Percentiles rank a stretch among this genome's conserved stretches.
phyloP scores from a whole-genome alignment of 2,329 filamentous ascomycete species.

The Epicoccum sorghinum region DNA sequence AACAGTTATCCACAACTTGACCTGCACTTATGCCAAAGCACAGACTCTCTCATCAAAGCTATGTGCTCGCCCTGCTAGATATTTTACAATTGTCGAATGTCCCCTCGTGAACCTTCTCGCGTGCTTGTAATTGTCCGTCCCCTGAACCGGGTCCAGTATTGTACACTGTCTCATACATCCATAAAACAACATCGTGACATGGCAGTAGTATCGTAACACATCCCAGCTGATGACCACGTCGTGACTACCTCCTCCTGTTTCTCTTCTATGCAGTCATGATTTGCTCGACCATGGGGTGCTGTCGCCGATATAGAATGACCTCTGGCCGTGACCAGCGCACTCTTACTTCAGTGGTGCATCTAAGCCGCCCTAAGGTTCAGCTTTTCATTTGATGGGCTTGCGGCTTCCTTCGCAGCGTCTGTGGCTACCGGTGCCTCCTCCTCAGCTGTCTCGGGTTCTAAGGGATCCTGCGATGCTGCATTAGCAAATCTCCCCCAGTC shows the following conservation, averaged over 20 bases:
- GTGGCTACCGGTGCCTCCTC: conserved; percentile 7
- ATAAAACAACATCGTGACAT: conserved; percentile 4
- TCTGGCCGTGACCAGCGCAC: background rate
- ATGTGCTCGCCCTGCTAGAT: conserved; percentile 20
- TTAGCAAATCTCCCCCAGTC: conserved; percentile 8
- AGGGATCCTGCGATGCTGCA: conserved; percentile 20
- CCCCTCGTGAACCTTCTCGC: background rate
- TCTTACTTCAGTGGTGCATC: background rate
- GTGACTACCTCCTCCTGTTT: background rate
- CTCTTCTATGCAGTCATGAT: background rate
- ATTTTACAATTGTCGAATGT: conserved; percentile 10
- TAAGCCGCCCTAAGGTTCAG: conserved; percentile 21
- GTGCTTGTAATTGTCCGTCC: background rate
- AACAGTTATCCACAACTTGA: conserved; percentile 13
- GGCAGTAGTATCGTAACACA: background rate
- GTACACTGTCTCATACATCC: conserved; percentile 18
- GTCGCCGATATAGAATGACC: background rate
- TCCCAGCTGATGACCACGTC: background rate
- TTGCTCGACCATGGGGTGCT: background rate
- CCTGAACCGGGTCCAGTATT: conserved; percentile 7
- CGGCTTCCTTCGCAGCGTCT: conserved; percentile 15
- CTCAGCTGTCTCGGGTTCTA: conserved; percentile 25
- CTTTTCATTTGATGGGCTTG: conserved; percentile 20
- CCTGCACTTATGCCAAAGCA: conserved; percentile 15
- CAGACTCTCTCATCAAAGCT: conserved; percentile 17